Percentiles rank a stretch among this genome's conserved stretches.
These are phyloP conservation scores for Breynia disticha DNA, from an alignment of 441 rosid genomes.

Conservation along the genomic window DNA sequence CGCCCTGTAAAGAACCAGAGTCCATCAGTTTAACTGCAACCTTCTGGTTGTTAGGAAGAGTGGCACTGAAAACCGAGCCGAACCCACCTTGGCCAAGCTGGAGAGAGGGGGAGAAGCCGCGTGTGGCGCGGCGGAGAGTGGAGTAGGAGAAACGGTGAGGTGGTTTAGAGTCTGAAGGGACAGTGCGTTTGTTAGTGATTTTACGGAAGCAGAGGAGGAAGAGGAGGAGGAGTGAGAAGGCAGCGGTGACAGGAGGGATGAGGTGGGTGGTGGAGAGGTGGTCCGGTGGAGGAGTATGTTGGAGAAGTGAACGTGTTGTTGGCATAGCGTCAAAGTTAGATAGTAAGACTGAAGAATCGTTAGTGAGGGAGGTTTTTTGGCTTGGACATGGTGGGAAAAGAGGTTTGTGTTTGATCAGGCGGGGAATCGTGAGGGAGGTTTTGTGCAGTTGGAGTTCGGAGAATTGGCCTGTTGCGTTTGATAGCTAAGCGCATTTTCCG, in stretches of 20 bases:
- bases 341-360: too few species aligned
- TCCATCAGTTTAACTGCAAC: constrained; percentile 86
- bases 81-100: constrained; percentile 89
- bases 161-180: constrained; percentile 50
- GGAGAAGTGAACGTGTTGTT: too few species aligned
- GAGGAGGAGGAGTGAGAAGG: constrained; percentile 52
- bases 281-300: too few species aligned
- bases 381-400: too few species aligned
- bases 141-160: constrained; percentile 70
- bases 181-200: constrained; percentile 51
- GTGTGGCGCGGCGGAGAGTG: constrained; percentile 64
- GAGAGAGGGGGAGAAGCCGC: constrained; percentile 49
- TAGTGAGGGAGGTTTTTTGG: too few species aligned
- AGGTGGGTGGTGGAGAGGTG: too few species aligned
- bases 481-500: too few species aligned
- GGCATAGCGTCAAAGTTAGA: too few species aligned
- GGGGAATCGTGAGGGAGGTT: too few species aligned
- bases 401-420: too few species aligned
- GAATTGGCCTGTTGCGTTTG: too few species aligned
- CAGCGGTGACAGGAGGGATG: constrained; percentile 35
- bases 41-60: constrained; percentile 24
- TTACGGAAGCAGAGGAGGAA: constrained; percentile 55
- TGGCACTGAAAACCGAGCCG: constrained; percentile 74
- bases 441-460: too few species aligned
- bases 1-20: constrained; percentile 79